Conservation (phyloP, 2,329 filamentous ascomycete species). For the Penicillium sp. region DNA sequence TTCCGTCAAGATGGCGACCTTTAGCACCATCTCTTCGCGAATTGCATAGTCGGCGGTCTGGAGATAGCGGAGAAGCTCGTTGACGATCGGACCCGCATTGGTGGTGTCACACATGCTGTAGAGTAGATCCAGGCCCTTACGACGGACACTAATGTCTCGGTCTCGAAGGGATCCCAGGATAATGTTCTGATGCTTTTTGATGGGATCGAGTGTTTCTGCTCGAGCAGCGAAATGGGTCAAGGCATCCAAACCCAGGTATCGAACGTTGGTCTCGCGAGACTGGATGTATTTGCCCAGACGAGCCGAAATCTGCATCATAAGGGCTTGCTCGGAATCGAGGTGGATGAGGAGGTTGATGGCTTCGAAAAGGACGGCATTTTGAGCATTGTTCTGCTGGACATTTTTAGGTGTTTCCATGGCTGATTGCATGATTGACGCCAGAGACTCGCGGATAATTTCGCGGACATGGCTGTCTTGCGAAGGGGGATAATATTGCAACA, state of each 20-base stretch:
- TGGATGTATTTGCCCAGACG: conserved; percentile 94
- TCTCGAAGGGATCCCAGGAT: conserved; percentile 94
- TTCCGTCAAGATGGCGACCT: conserved; percentile 96
- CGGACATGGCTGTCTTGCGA: conserved; percentile 92
- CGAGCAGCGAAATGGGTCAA: conserved; percentile 97
- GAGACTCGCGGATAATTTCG: conserved; percentile 84
- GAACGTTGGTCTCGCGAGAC: conserved; percentile 94
- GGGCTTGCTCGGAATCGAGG: conserved; percentile 86
- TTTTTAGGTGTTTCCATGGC: conserved; percentile 96
- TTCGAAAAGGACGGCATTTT: conserved; percentile 96
- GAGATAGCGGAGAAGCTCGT: conserved; percentile 89
- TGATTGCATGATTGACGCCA: conserved; percentile 87
- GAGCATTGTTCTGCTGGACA: conserved; percentile 98
- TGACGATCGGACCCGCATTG: conserved; percentile 92
- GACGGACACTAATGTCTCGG: conserved; percentile 92
- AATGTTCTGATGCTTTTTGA: conserved; percentile 96
- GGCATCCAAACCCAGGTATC: conserved; percentile 91
- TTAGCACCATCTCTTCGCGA: conserved; percentile 97
- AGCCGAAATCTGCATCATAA: conserved; percentile 95
- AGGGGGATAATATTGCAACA: conserved; percentile 94
- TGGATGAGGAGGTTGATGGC: conserved; percentile 99
- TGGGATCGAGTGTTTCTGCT: conserved; percentile 90
- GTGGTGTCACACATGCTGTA: conserved; percentile 99
- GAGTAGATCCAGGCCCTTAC: conserved; percentile 91
- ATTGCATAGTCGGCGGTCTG: conserved; percentile 98